These are phyloP conservation scores for Sordaria brevicollis DNA, from an alignment of 495 filamentous ascomycete genomes.

Conservation along the genomic window DNA sequence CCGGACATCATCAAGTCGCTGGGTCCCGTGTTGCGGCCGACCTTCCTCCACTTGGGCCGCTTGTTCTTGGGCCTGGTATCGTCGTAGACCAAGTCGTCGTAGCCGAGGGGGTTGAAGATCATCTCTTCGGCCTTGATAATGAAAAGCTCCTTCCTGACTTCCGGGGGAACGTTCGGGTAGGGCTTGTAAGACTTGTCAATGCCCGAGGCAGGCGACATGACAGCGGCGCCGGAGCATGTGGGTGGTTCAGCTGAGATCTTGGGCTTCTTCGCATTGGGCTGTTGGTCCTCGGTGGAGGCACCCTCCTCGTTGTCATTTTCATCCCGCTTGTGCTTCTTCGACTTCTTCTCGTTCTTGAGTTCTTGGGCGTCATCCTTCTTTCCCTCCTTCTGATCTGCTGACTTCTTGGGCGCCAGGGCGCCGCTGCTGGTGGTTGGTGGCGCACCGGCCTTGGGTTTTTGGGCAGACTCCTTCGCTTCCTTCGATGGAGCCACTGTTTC, in stretches of 20 bases:
- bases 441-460: neutral
- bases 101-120: constrained; percentile 16
- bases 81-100: constrained; percentile 17
- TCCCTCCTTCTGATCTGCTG: neutral
- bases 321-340: constrained; percentile 3
- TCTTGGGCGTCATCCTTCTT: neutral
- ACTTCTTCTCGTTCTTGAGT: neutral
- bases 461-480: neutral
- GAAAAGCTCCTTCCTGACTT: neutral
- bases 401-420: neutral
- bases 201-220: neutral
- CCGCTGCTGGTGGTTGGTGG: neutral
- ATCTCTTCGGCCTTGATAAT: constrained; percentile 10
- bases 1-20: constrained; percentile 10
- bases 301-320: neutral
- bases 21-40: neutral
- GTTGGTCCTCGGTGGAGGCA: neutral
- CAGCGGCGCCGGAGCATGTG: neutral
- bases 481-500: neutral
- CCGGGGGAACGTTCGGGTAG: neutral
- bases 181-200: neutral
- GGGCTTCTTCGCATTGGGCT: constrained; percentile 5
- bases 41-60: neutral
- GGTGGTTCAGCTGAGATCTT: neutral
- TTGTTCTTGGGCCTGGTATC: neutral